Base-by-base conservation (phyloP, 768 basidiomycete genomes). In the Leccinum rimulosum region DNA sequence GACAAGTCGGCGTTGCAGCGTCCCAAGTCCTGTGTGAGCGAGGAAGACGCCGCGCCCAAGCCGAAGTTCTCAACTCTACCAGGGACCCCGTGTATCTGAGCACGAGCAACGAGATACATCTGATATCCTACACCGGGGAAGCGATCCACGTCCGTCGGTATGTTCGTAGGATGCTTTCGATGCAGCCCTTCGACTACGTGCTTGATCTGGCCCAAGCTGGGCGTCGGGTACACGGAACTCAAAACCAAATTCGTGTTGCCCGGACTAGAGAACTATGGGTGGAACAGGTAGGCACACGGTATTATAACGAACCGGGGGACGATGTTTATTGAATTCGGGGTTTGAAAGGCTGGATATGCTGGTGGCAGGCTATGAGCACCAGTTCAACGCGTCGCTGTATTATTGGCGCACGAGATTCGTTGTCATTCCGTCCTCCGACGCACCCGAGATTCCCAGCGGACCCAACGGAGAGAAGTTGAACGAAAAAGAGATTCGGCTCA, bases 401-500 rank as follows among this genome's bases (percentile, higher is more conserved):
- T 96, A 96, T 66, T 97, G 96, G 93, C 83, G 95, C 12, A 98
- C 95, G 0, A 82, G 95, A 22, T 97, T 97, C 70, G 81, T 98
- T 27, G 86, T 99, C 19, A 90, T 99, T 30, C 96, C 96, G 0
- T 88, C 93, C 0, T 78, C 83, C 14, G 89, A 92, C 38, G 80
- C 85, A 59, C 93, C 83, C 4, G 75, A 79, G 35, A 69, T 79
- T 2, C 80, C 76, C 48, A 75, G 77, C 12, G 85, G 86, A 0
- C 80, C 88, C 0, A 80, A 81, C 2, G 89, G 88, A 1, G 94
- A 96, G 69, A 79, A 79, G 55, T 79, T 96, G 52, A 85, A 87
- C 64, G 91, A 93, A 31, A 91, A 95, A 71, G 95, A 96, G 72
- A 86, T 88, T 15, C 87, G 92, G 15, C 80, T 97, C 25, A 76